Evolutionary conservation across 2,329 filamentous ascomycete genomes (phyloP).

Genomic region (Colletotrichum cuscutae): DNA sequence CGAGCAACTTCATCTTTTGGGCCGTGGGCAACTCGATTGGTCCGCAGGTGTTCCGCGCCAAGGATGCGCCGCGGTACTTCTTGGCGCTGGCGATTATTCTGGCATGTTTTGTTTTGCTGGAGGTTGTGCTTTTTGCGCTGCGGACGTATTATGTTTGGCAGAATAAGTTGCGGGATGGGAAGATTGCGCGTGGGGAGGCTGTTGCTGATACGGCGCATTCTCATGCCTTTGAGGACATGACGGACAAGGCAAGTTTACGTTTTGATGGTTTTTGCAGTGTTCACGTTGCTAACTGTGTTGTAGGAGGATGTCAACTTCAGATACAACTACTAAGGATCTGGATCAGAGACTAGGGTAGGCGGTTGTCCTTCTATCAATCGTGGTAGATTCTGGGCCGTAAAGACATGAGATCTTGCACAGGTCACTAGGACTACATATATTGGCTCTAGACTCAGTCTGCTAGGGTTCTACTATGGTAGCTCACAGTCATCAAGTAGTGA

Average conservation of each 20-base stretch:
- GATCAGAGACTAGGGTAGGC: too few species aligned
- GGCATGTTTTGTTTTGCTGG: constrained; percentile 18
- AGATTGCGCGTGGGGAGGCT: constrained; percentile 15
- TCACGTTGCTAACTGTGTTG: neutral
- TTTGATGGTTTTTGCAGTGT: constrained; percentile 62
- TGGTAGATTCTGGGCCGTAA: neutral
- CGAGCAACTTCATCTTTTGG: constrained; percentile 53
- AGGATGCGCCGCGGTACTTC: constrained; percentile 47
- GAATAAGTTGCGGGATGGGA: constrained; percentile 20
- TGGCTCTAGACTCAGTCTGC: neutral
- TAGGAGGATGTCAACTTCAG: constrained; percentile 29
- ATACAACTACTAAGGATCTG: neutral
- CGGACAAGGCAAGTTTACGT: constrained; percentile 68
- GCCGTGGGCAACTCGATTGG: constrained; percentile 54
- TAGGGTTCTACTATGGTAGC: neutral
- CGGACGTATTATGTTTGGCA: constrained; percentile 27
- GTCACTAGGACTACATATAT: neutral
- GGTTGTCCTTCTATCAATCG: neutral
- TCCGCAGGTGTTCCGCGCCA: constrained; percentile 49
- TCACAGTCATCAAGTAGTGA: neutral
- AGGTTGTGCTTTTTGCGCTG: constrained; percentile 2
- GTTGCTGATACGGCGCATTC: constrained; percentile 11
- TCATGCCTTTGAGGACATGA: constrained; percentile 72
- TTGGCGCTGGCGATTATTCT: constrained; percentile 9
- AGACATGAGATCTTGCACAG: neutral